Evolutionary conservation across 768 basidiomycete species (phyloP), one percentile per base, ranked within the genome.

Genomic region (Postia placenta): DNA sequence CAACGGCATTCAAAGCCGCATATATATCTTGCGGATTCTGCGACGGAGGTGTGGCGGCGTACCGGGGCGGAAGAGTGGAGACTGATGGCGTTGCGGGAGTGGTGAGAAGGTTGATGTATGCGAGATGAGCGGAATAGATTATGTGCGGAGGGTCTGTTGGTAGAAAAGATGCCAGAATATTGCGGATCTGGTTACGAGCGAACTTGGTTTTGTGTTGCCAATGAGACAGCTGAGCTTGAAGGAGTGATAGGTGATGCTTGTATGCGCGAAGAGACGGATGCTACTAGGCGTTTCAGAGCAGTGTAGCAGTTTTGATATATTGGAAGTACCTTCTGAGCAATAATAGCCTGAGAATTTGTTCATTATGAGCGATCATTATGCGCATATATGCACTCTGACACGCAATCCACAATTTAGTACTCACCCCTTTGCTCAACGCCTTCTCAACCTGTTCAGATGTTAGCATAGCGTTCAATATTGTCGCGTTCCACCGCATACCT

Each of bases 351-450:
- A 26, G 17, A n/a, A 28, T 9, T 27, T 28, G 11, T 5, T 27
- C 9, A 19, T 39, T n/a, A 17, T 39, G 9, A 23, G 42, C 19
- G 24, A 22, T 9, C 9, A 11, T 20, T 11, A 23, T 23, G 17
- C 22, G 24, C 42, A 42, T 42, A 42, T 25, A 30, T 0, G 15
- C 7, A 33, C 30, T 33, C 30, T 7, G 33, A 19, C 38, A 27
- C 23, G 12, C 17, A 14, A 4, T 5, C 35, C 33, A 52, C 42
- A 43, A 14, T 20, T 25, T 27, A 49, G 11, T 20, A 73, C 85
- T 64, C 50, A 88, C 85, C 48, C 82, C 86, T 67, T 83, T 85
- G 14, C 77, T 78, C 14, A 86, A 69, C 11, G 85, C 81, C 48
- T 73, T 79, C 58, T 87, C 85, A 2, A 77, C 70, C 77, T 79